These are phyloP conservation scores for Cordyceps sp. DNA, from an alignment of 2,329 filamentous ascomycete genomes.

Conservation along the genomic window DNA sequence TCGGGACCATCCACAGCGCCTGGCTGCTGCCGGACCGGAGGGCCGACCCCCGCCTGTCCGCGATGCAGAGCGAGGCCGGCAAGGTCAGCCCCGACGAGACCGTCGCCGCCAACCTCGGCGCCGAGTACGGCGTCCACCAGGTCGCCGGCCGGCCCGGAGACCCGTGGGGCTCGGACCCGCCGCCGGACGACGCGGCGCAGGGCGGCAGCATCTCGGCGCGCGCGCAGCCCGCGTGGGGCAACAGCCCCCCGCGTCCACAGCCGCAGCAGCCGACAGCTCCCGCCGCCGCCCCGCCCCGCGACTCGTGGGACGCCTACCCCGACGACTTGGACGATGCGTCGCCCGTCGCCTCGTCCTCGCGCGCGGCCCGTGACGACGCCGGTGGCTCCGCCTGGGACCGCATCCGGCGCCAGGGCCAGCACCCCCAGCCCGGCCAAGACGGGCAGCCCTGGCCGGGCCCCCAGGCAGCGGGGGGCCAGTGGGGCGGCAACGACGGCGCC, in stretches of 20 bases:
- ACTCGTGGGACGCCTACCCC: constrained; percentile 10
- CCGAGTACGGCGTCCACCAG: too few species aligned
- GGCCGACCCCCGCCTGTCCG: too few species aligned
- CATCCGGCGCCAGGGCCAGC: constrained; percentile 23
- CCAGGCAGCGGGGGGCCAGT: constrained; percentile 3
- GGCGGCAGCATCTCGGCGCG: background rate
- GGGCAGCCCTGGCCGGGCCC: constrained; percentile 6
- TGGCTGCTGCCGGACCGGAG: too few species aligned
- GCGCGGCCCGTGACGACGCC: constrained; percentile 2
- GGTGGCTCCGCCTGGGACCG: constrained; percentile 27
- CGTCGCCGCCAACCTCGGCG: too few species aligned
- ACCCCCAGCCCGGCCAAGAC: constrained; percentile 13
- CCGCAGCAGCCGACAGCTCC: too few species aligned
- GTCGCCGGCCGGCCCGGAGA: too few species aligned
- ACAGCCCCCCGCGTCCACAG: constrained; percentile 2
- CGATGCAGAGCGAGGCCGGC: too few species aligned
- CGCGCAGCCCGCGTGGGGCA: constrained; percentile 5
- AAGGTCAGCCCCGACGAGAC: too few species aligned
- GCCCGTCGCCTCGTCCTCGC: constrained; percentile 18
- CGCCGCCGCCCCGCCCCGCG: constrained; percentile 1
- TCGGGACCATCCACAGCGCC: too few species aligned
- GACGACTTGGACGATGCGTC: constrained; percentile 24
- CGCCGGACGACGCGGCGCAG: too few species aligned
- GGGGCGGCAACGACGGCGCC: constrained; percentile 11
- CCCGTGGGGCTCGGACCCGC: too few species aligned